Base-by-base conservation (phyloP, 164 flowering plant genomes). In the Kingdonia uniflora region DNA sequence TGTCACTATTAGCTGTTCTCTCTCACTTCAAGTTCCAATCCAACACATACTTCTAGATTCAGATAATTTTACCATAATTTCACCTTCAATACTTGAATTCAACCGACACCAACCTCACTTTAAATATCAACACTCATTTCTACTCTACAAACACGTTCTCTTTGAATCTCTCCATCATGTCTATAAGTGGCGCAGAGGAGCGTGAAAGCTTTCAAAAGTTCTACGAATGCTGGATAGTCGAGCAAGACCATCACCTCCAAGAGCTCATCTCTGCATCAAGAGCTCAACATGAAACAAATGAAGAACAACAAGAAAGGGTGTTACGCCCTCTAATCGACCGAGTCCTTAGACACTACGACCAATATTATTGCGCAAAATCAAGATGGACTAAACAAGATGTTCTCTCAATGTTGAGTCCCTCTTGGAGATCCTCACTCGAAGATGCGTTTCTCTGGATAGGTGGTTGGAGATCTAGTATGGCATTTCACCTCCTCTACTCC, bases 391-490 rank as follows among this genome's bases (percentile, higher is more conserved):
- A 68, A 52, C 48, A 29, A 0, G 70, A 82, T 53, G 75, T 76
- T 12, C 16, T 77, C 1, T 11, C 61, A 5, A 71, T 82, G 79
- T 48, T 82, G 13, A 43, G 78, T 4, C 92, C 92, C 0, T 2
- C 73, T 4, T 87, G 96, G 92, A 56, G 54, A 5, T 67, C 71
- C 53, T 12, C 65, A 0, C 68, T 87, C 0, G 89, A 87, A 63
- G 78, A 76, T 49, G 81, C 92, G 4, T 79, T 80, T 51, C 69
- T 82, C n/a, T 87, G 96, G 96, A 68, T 84, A 17, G 89, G 87
- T 6, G 96, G 89, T 1, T 87, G 87, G 85, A 55, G 96, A 11
- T 92, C 92, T 15, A 74, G 54, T 59, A 69, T 70, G 74, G 84
- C 86, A 5, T 76, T 87, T 50, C 87, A 82, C 58, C 51, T 87